phyloP scores from a whole-genome alignment of 495 filamentous ascomycete species.

The Podospora appendiculata region DNA sequence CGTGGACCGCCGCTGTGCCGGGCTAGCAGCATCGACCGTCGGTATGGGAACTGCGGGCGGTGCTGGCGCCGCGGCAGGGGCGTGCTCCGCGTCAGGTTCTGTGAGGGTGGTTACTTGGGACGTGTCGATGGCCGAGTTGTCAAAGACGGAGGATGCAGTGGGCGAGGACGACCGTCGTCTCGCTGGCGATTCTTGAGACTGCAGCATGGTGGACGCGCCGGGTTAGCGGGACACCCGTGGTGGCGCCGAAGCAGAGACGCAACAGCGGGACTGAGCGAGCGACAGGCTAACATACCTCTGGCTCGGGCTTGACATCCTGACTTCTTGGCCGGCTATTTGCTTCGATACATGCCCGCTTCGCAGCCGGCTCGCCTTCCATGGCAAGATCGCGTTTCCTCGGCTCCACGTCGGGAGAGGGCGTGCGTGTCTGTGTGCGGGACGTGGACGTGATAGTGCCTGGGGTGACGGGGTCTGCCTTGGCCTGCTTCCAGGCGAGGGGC shows the following conservation, averaged over 20 bases:
- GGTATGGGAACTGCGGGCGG: neutral
- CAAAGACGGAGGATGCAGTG: conserved; percentile 28
- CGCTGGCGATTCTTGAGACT: neutral
- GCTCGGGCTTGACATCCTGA: too few relatives aligned
- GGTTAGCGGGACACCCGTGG: neutral
- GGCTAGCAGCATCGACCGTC: conserved; percentile 3
- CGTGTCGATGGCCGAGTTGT: conserved; percentile 26
- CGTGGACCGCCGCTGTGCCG: conserved; percentile 1
- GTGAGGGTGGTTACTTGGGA: conserved; percentile 31
- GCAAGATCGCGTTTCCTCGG: neutral
- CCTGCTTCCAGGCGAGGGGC: neutral
- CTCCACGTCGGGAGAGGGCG: neutral
- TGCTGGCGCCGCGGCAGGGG: neutral
- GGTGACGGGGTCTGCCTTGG: neutral
- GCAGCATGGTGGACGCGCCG: neutral
- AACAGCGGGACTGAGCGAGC: too few relatives aligned
- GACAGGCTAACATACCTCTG: neutral
- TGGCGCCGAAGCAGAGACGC: neutral
- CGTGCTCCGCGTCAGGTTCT: conserved; percentile 23
- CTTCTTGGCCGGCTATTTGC: too few relatives aligned
- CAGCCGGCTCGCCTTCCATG: too few relatives aligned
- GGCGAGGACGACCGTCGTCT: conserved; percentile 12
- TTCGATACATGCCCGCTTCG: too few relatives aligned
- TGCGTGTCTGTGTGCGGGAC: neutral
- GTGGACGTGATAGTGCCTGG: neutral